Evolutionary conservation across 495 filamentous ascomycete genomes (phyloP).

Genomic region (Articulospora tetracladia): DNA sequence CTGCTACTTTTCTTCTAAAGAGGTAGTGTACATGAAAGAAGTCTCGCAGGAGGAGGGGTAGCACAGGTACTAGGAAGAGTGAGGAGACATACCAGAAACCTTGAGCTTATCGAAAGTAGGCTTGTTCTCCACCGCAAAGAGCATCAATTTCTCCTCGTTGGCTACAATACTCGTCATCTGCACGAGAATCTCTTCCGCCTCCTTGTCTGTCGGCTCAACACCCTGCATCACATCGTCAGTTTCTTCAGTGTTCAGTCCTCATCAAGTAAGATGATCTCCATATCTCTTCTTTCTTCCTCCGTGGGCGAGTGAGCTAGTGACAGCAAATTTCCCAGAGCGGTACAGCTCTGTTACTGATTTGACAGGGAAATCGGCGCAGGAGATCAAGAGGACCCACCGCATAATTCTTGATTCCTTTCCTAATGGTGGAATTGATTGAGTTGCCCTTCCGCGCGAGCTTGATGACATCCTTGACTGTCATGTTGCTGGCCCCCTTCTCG

Average conservation of each 20-base stretch:
- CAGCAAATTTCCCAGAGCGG: too few species aligned
- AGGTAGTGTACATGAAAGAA: not conserved
- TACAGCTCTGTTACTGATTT: too few species aligned
- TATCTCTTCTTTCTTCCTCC: too few species aligned
- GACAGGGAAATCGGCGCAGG: too few species aligned
- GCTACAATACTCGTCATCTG: not conserved
- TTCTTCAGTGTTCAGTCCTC: not conserved
- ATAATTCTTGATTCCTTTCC: not conserved
- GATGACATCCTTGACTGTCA: constrained; percentile 3
- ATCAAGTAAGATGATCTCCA: too few species aligned
- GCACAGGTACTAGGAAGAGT: not conserved
- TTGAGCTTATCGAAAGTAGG: constrained; percentile 1
- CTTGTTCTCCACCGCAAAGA: not conserved
- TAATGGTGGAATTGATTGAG: constrained; percentile 1
- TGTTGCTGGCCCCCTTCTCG: not conserved
- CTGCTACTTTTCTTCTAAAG: too few species aligned
- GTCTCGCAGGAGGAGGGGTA: not conserved
- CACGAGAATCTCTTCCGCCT: not conserved
- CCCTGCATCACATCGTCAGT: not conserved
- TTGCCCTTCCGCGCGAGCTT: constrained; percentile 5
- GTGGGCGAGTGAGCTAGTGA: not conserved
- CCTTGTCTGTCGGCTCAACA: not conserved
- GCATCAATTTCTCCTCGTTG: constrained; percentile 3
- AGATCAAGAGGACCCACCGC: not conserved
- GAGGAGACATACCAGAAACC: not conserved